Evolutionary conservation across 129 eudicot genomes (phyloP).

Genomic region (Artemisia tridentata): DNA sequence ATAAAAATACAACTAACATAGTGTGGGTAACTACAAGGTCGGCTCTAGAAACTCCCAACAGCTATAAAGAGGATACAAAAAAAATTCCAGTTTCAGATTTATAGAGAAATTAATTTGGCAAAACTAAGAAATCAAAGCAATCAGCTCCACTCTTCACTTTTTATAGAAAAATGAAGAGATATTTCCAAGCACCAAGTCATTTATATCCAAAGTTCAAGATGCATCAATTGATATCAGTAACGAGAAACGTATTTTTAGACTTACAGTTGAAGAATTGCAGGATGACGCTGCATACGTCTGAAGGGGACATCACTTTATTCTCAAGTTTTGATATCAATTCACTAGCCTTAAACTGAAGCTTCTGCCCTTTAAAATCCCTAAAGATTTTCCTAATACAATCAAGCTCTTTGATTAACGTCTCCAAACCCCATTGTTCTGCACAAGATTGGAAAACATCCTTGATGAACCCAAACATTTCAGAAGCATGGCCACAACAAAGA

Average conservation of each 20-base stretch:
- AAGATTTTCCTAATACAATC: slow-evolving; percentile 75
- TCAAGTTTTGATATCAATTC: slow-evolving; percentile 53
- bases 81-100: background rate
- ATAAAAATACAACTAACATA: background rate
- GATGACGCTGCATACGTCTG: slow-evolving; percentile 59
- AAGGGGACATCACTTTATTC: slow-evolving; percentile 57
- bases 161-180: background rate
- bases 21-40: background rate
- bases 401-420: slow-evolving; percentile 65
- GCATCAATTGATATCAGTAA: background rate
- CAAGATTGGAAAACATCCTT: slow-evolving; percentile 71
- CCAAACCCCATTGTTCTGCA: slow-evolving; percentile 71
- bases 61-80: background rate
- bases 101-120: background rate
- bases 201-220: background rate
- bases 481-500: slow-evolving; percentile 82
- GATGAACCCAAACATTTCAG: slow-evolving; percentile 90
- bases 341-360: slow-evolving; percentile 55
- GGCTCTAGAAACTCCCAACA: background rate
- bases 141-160: background rate
- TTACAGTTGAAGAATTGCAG: slow-evolving; percentile 67
- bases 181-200: background rate
- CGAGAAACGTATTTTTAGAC: slow-evolving; percentile 30
- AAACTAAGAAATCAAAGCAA: background rate
- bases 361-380: slow-evolving; percentile 69